Percentiles rank a stretch among this genome's conserved stretches.
These are phyloP conservation scores for Drosera capensis DNA, from an alignment of 148 eudicot species.

Conservation along the genomic window DNA sequence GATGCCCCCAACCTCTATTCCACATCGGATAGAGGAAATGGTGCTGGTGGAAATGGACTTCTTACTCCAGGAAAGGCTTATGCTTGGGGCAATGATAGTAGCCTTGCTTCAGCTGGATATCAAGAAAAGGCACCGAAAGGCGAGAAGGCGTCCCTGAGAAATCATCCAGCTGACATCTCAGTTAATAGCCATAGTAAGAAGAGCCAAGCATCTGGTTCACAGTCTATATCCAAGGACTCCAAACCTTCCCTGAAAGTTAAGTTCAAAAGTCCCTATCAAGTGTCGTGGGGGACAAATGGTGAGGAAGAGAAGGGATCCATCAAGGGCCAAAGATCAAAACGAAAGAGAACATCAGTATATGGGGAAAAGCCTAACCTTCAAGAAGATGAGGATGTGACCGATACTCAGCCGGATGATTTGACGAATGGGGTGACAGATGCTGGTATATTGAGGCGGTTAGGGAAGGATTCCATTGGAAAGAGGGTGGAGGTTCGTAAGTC, in stretches of 20 bases:
- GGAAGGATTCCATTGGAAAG: conserved; percentile 89
- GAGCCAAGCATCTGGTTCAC: conserved; percentile 17
- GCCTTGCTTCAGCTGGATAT: conserved; percentile 13
- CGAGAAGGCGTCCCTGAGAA: conserved; percentile 29
- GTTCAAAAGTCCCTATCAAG: conserved; percentile 51
- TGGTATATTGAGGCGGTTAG: conserved; percentile 76
- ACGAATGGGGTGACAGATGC: conserved; percentile 57
- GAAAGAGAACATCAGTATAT: conserved; percentile 47
- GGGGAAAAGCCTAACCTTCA: conserved; percentile 21
- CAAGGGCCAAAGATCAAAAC: conserved; percentile 88
- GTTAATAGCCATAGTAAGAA: conserved; percentile 21
- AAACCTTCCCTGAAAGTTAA: conserved; percentile 66
- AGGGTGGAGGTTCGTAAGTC: conserved; percentile 87
- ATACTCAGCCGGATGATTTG: conserved; percentile 24
- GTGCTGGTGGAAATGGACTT: conserved; percentile 20
- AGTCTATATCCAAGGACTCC: conserved; percentile 38
- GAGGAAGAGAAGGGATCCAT: conserved; percentile 60
- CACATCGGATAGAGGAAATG: conserved; percentile 21
- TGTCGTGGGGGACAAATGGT: conserved; percentile 35
- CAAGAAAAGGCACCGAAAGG: conserved; percentile 23
- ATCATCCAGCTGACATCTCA: conserved; percentile 24
- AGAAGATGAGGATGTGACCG: conserved; percentile 32
- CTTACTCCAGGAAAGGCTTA: conserved; percentile 15
- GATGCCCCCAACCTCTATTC: conserved; percentile 19
- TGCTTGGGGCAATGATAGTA: conserved; percentile 21